phyloP scores from a whole-genome alignment of 2,329 filamentous ascomycete genomes.

The Paecilomyces dactylethromorphus region DNA sequence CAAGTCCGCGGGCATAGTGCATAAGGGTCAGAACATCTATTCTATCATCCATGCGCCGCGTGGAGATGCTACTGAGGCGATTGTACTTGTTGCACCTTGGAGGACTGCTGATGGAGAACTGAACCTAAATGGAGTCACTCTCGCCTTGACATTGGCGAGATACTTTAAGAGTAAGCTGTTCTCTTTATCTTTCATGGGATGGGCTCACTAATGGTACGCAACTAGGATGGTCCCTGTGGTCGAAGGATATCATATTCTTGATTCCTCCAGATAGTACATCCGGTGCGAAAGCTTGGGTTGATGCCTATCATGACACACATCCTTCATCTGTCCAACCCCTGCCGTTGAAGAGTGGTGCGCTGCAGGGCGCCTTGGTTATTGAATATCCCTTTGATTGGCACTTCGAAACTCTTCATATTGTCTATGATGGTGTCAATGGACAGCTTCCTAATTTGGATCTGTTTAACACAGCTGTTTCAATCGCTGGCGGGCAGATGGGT shows the following conservation, averaged over 20 bases:
- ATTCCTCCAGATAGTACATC: slow-evolving; percentile 82
- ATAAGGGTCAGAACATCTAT: slow-evolving; percentile 84
- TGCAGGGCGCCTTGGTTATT: slow-evolving; percentile 88
- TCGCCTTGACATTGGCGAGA: slow-evolving; percentile 78
- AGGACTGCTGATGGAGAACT: slow-evolving; percentile 69
- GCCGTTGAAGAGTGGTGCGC: slow-evolving; percentile 82
- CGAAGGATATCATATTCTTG: slow-evolving; percentile 93
- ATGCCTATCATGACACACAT: slow-evolving; percentile 92
- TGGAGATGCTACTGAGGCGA: slow-evolving; percentile 93
- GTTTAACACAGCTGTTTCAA: slow-evolving; percentile 85
- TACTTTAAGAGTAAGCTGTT: slow-evolving; percentile 73
- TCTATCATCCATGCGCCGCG: slow-evolving; percentile 87
- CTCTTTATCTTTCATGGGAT: not conserved
- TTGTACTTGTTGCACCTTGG: slow-evolving; percentile 88
- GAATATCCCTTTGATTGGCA: slow-evolving; percentile 81
- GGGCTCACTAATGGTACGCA: slow-evolving; percentile 9
- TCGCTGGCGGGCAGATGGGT: slow-evolving; percentile 87
- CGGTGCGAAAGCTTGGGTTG: slow-evolving; percentile 93
- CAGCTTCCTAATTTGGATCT: slow-evolving; percentile 93
- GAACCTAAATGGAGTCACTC: slow-evolving; percentile 80
- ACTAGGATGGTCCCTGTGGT: slow-evolving; percentile 89
- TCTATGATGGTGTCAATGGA: slow-evolving; percentile 94
- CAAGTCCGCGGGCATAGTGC: slow-evolving; percentile 64
- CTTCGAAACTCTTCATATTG: slow-evolving; percentile 82
- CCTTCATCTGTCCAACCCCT: slow-evolving; percentile 64